These are phyloP conservation scores for Gardenia jasminoides DNA, from an alignment of 257 asterid genomes.

Conservation along the genomic window DNA sequence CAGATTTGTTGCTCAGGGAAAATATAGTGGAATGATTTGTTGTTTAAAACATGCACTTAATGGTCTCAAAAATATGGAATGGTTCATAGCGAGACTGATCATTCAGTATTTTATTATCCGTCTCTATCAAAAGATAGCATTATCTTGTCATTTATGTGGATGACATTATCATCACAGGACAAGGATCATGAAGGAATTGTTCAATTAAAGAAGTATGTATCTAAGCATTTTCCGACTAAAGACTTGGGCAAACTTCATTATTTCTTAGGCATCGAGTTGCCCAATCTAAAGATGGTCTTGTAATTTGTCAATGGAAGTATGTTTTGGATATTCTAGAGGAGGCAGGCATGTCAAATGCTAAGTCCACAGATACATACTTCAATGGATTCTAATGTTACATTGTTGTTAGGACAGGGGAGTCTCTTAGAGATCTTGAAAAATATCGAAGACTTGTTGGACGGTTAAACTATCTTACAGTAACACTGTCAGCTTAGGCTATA, in stretches of 20 bases:
- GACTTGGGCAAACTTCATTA: background rate
- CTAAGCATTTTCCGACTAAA: slow-evolving; percentile 2
- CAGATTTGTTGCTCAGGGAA: background rate
- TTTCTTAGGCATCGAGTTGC: background rate
- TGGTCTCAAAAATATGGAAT: no score
- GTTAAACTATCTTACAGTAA: no score
- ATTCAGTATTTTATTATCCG: no score
- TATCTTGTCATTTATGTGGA: slow-evolving; percentile 5
- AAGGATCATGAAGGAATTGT: background rate
- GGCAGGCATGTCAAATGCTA: background rate
- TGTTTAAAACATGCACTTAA: background rate
- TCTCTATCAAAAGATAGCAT: no score
- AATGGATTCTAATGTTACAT: no score
- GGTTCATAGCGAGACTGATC: no score
- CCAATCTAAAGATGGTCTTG: background rate
- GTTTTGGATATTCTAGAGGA: background rate
- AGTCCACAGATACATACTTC: background rate
- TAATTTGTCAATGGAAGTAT: slow-evolving; percentile 11
- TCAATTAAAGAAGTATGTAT: background rate
- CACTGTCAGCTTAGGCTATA: no score
- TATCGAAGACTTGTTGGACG: no score
- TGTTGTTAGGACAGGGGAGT: no score
- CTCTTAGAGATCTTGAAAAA: no score
- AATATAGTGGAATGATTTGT: background rate
- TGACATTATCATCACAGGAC: slow-evolving; percentile 9